Conservation (phyloP, 1,139 yeast genomes). For the Candida sanyaensis region DNA sequence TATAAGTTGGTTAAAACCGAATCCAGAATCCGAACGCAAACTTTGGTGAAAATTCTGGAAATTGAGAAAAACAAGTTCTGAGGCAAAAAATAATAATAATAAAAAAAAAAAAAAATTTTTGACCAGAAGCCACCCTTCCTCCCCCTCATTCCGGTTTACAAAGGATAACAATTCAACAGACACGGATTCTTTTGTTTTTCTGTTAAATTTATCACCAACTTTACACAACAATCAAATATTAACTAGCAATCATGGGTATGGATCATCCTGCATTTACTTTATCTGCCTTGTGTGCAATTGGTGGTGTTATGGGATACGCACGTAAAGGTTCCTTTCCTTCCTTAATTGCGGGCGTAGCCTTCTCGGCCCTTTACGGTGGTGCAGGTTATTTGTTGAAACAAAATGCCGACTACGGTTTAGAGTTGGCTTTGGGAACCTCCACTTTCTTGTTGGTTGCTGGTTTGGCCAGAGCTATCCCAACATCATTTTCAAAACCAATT, state of each 20-base stretch:
- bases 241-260: slow-evolving; percentile 30
- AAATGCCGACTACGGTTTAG: slow-evolving; percentile 80
- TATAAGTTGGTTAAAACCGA: too few species aligned
- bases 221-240: not conserved
- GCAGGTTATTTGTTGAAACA: slow-evolving; percentile 77
- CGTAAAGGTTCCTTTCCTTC: slow-evolving; percentile 82
- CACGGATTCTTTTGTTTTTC: not conserved
- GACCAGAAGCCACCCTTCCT: too few species aligned
- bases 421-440: slow-evolving; percentile 75
- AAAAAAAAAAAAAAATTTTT: too few species aligned
- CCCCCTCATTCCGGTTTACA: too few species aligned
- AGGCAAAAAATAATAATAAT: too few species aligned
- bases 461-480: slow-evolving; percentile 62
- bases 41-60: too few species aligned
- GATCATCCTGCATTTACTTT: slow-evolving; percentile 81
- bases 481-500: slow-evolving; percentile 66
- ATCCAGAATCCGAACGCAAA: too few species aligned
- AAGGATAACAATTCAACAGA: too few species aligned
- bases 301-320: slow-evolving; percentile 72
- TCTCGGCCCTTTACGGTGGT: slow-evolving; percentile 68
- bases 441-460: slow-evolving; percentile 68
- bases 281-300: slow-evolving; percentile 71
- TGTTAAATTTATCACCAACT: not conserved
- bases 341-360: slow-evolving; percentile 70
- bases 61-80: too few species aligned